Conservation (phyloP, 805 yeast species). For the Debaryomyces tyrocola region DNA sequence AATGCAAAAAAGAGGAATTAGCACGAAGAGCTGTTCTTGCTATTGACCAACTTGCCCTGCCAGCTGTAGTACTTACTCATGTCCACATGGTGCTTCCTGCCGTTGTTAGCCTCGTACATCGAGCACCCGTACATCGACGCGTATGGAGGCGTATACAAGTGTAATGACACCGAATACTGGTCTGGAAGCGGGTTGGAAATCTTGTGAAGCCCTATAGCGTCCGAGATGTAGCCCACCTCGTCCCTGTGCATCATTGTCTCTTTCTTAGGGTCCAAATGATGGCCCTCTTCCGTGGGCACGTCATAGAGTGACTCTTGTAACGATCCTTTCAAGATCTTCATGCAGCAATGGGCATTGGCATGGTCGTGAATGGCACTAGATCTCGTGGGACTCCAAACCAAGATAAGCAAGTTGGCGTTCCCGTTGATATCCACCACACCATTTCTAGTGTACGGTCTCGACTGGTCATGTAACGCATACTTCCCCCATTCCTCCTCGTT, state of each 20-base stretch:
- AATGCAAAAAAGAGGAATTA: constrained; percentile 3
- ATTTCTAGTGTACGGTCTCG: constrained; percentile 58
- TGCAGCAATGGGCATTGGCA: constrained; percentile 73
- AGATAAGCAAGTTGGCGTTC: constrained; percentile 63
- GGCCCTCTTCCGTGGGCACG: constrained; percentile 39
- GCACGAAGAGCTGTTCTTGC: constrained; percentile 22
- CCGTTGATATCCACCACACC: constrained; percentile 74
- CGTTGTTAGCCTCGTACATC: constrained; percentile 49
- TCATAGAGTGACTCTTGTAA: constrained; percentile 59
- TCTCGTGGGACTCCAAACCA: constrained; percentile 71
- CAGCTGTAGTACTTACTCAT: constrained; percentile 62
- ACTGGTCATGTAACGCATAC: constrained; percentile 54
- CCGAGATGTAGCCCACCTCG: constrained; percentile 65
- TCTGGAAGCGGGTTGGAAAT: constrained; percentile 49
- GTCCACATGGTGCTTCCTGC: constrained; percentile 53
- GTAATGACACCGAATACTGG: constrained; percentile 59
- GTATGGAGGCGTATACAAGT: constrained; percentile 75
- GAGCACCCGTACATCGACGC: constrained; percentile 60
- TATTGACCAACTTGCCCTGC: constrained; percentile 48
- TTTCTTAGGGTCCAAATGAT: constrained; percentile 20
- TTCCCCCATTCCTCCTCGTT: constrained; percentile 55
- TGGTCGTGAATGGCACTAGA: constrained; percentile 72
- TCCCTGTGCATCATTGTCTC: constrained; percentile 33
- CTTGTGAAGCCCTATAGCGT: constrained; percentile 63
- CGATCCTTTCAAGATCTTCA: constrained; percentile 64